Base-by-base conservation (phyloP, 2,329 filamentous ascomycete species). In the Chaetomiaceae sp. region DNA sequence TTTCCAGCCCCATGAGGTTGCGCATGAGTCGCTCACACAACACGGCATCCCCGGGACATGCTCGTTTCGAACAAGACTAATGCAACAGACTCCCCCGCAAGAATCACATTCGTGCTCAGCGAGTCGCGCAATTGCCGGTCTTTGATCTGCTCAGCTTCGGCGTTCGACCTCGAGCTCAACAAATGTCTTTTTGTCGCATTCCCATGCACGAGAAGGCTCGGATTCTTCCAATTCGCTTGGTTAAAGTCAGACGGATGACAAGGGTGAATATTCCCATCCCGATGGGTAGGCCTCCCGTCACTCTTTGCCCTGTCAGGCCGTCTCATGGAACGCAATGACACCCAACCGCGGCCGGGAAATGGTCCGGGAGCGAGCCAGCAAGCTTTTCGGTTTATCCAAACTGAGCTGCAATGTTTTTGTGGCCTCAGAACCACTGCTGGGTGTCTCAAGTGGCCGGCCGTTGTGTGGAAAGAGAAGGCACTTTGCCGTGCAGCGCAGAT, bases 211-310 rank as follows among this genome's bases (percentile, higher is more conserved):
- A 45, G 13, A 16, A 30, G 7, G 29, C 42, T n/a, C 14, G 3
- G 29, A 29, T 42, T 43, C 10, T 43, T 37, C 50, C 37, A 27
- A 49, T 49, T 54, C 45, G 51, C 44, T 36, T 54, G 51, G 51
- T 25, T 54, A 54, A 54, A 54, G 27, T 37, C 51, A 11, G 32
- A 16, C 37, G 21, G 25, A 33, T 32, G 13, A 27, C 36, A 27
- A 29, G 36, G 37, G 10, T 18, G 25, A 13, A 42, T 16, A 20
- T 36, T 48, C 16, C 43, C 36, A 29, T 43, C 36, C 18, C 47
- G 20, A 25, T 43, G 38, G 37, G 25, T 13, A 27, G 45, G 18
- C 14, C 27, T 48, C 27, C 36, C 46, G 36, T 16, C 29, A 29
- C 38, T 29, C 47, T 21, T 51, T 51, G 48, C 32, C 34, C 33